These are phyloP conservation scores for Isochrysis galbana DNA, from an alignment of 78 protist species.

Conservation along the genomic window DNA sequence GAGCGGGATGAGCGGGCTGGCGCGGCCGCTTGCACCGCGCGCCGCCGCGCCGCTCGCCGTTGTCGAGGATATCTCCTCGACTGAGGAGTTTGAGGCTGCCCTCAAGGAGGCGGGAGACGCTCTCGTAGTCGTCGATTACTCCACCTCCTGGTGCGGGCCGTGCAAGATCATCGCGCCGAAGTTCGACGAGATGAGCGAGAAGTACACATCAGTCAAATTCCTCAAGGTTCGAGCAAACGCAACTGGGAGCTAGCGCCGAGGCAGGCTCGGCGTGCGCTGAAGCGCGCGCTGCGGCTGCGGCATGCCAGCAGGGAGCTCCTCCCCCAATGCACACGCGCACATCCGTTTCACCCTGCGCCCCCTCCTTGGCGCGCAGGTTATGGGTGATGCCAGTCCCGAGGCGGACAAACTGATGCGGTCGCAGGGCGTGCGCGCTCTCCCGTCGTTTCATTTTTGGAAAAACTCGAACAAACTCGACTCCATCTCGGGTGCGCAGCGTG, in stretches of 20 bases:
- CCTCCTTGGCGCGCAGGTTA: background rate
- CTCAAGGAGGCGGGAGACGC: background rate
- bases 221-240: background rate
- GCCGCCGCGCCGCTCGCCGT: background rate
- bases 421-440: conserved; percentile 41
- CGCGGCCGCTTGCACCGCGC: no score
- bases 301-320: no score
- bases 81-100: conserved; percentile 17
- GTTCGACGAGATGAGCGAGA: conserved; percentile 30
- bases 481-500: background rate
- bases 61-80: conserved; percentile 8
- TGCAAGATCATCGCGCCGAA: conserved; percentile 49
- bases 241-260: no score
- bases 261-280: no score
- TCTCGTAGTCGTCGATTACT: conserved; percentile 30
- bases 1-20: no score
- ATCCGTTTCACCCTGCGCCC: background rate
- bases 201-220: conserved; percentile 1
- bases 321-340: background rate
- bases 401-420: conserved; percentile 40
- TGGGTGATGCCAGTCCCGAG: background rate
- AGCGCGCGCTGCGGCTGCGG: no score
- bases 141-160: conserved; percentile 51
- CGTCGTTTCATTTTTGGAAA: conserved; percentile 41
- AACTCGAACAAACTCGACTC: background rate